These are phyloP conservation scores for Solanum peruvianum DNA, from an alignment of 257 asterid genomes.

Conservation along the genomic window DNA sequence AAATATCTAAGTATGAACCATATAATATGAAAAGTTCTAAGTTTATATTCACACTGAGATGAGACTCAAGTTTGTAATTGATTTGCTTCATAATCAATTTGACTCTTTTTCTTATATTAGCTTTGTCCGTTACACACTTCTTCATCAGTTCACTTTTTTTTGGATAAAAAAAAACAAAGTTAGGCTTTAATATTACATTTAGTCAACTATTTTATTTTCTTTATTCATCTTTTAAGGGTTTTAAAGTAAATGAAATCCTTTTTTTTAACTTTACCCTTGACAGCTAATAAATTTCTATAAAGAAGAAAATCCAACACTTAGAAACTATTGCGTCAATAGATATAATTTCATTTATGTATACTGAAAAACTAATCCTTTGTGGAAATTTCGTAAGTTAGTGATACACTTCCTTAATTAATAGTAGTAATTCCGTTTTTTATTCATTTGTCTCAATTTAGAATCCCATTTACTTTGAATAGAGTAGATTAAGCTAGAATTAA, in stretches of 20 bases:
- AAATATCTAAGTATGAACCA: neutral
- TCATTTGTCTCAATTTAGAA: neutral
- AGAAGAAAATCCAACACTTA: neutral
- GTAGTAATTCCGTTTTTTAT: neutral
- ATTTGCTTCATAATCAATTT: neutral
- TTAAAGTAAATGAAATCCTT: neutral
- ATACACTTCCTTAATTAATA: neutral
- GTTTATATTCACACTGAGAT: neutral
- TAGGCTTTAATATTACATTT: neutral
- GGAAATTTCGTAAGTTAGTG: neutral
- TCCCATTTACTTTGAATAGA: neutral
- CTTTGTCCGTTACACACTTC: neutral
- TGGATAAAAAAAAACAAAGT: neutral
- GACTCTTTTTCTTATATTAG: neutral
- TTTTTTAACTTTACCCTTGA: neutral
- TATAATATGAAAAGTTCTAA: neutral
- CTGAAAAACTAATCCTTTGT: neutral
- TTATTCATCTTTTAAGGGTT: neutral
- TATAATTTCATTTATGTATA: neutral
- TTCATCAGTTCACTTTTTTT: neutral
- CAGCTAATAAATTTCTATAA: neutral
- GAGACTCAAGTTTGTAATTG: neutral
- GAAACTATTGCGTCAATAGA: neutral
- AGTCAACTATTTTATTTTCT: neutral
- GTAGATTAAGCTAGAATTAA: neutral